Base-by-base conservation (phyloP, 768 basidiomycete species). In the Suillus lakei region DNA sequence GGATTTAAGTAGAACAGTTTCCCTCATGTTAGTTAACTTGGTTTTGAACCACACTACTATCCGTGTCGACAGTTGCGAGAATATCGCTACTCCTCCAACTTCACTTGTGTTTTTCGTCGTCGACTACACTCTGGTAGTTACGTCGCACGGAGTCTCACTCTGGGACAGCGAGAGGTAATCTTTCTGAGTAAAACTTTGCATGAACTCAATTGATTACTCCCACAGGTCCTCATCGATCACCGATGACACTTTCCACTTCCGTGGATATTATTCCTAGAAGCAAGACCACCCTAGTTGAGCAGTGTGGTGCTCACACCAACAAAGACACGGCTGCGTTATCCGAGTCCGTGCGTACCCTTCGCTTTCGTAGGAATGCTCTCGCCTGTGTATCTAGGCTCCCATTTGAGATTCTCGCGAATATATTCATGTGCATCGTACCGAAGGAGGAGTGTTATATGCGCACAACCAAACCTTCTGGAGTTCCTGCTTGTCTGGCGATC, bases 401-500 rank as follows among this genome's bases (percentile, higher is more conserved):
- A 39, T 63, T 67, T 2, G 73, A 71, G 64, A 48, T 71, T 48
- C 71, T 74, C 18, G 61, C 66, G 9, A 64, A 61, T 13, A 69
- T 74, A 64, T 74, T 73, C 53, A 46, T 23, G 66, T 43, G 7
- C 41, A 18, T 43, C 16, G 7, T 43, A 8, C 15, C 38, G 15
- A 3, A 43, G 0, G 41, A 43, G 18, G 41, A 32, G 30, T 43
- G 18, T 13, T 26, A 39, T 16, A 43, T 18, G 41, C 7, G 13
- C 10, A 8, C 21, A 16, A 7, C 44, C 32, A 1, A 10, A 18
- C 13, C 12, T 8, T 23, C 30, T 28, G 8, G 6, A 23, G 23
- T 65, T 53, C 74, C 74, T 48, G 21, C 43, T n/a, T 74, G 69
- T 71, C 75, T 87, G 34, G 76, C 87, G 67, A 86, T 83, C 15